phyloP scores from a whole-genome alignment of 1,139 yeast genomes.

The Sporopachydermia cereana region DNA sequence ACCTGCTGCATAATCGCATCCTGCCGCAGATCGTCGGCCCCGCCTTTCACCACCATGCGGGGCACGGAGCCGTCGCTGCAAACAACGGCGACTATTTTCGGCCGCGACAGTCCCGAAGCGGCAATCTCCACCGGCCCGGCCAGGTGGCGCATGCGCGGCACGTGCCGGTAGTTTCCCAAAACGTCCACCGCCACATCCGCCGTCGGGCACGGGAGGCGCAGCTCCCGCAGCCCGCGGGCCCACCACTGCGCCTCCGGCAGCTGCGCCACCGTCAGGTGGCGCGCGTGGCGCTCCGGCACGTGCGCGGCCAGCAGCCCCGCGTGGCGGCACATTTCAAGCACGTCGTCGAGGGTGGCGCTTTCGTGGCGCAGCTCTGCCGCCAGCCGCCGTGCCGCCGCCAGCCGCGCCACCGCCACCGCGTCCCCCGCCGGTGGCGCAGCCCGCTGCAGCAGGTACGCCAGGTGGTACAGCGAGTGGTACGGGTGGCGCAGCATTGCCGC shows the following conservation, averaged over 20 bases:
- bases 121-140: slow-evolving; percentile 46
- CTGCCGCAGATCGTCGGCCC: slow-evolving; percentile 86
- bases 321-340: slow-evolving; percentile 33
- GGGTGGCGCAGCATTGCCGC: slow-evolving; percentile 56
- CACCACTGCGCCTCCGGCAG: slow-evolving; percentile 30
- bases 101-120: slow-evolving; percentile 72
- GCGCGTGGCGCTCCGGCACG: slow-evolving; percentile 24
- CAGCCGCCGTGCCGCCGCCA: slow-evolving; percentile 15
- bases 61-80: slow-evolving; percentile 48
- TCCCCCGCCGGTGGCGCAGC: slow-evolving; percentile 17
- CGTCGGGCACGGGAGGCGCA: slow-evolving; percentile 62
- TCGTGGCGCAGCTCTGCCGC: slow-evolving; percentile 3
- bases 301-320: slow-evolving; percentile 42
- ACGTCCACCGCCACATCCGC: slow-evolving; percentile 30
- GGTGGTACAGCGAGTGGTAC: slow-evolving; percentile 59
- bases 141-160: slow-evolving; percentile 38
- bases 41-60: slow-evolving; percentile 63
- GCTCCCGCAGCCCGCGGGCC: slow-evolving; percentile 35
- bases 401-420: slow-evolving; percentile 12
- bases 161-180: slow-evolving; percentile 33
- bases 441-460: slow-evolving; percentile 45
- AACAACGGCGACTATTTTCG: slow-evolving; percentile 54
- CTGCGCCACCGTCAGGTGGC: slow-evolving; percentile 15
- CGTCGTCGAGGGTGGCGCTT: neutral
- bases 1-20: slow-evolving; percentile 98